phyloP scores from a whole-genome alignment of 306 rosid genomes.

The Vicia villosa region DNA sequence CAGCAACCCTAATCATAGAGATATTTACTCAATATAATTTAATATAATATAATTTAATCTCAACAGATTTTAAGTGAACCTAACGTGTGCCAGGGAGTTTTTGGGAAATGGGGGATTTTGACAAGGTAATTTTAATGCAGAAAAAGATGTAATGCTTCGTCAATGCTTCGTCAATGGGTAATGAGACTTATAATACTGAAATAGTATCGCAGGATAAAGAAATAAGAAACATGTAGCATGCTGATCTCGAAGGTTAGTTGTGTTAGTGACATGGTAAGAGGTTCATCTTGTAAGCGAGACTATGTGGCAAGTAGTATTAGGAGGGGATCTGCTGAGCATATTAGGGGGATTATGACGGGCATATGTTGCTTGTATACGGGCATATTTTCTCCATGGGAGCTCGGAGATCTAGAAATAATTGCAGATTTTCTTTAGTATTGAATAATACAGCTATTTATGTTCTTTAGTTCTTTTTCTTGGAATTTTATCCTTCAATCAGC shows the following conservation, averaged over 20 bases:
- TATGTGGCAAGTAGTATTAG: neutral
- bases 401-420: neutral
- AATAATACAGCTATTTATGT: no score
- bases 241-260: neutral
- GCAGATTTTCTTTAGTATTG: neutral
- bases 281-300: neutral
- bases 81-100: neutral
- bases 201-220: neutral
- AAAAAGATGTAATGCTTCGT: conserved; percentile 8
- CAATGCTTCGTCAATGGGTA: neutral
- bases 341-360: no score
- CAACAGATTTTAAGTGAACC: neutral
- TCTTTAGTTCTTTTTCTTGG: no score
- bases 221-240: neutral
- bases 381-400: neutral
- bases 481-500: no score
- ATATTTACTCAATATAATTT: no score
- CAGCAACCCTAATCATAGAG: no score
- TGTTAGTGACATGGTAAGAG: neutral
- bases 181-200: neutral
- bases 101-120: conserved; percentile 3
- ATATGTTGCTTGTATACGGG: neutral
- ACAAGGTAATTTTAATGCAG: neutral
- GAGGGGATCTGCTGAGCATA: no score
- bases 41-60: no score